These are phyloP conservation scores for Sungouiozyma ichnusensis DNA, from an alignment of 805 yeast species.

Conservation along the genomic window DNA sequence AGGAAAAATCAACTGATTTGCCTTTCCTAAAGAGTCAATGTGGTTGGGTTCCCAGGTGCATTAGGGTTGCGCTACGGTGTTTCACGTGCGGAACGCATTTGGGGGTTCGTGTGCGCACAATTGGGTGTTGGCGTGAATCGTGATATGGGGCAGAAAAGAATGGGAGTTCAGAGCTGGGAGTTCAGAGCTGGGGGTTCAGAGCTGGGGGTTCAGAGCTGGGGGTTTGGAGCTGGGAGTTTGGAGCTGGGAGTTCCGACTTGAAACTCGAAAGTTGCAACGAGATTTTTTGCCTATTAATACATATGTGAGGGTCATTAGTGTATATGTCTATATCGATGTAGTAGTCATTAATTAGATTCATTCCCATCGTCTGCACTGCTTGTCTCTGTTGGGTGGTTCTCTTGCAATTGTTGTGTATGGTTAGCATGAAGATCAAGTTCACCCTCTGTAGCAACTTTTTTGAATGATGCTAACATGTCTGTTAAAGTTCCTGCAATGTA, in stretches of 20 bases:
- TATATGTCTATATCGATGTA: neutral
- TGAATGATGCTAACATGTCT: conserved; percentile 46
- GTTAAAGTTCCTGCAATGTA: conserved; percentile 55
- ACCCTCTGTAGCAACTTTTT: conserved; percentile 9
- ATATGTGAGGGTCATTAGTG: neutral
- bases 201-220: too few relatives aligned
- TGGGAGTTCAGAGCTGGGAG: neutral
- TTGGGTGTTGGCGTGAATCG: too few relatives aligned
- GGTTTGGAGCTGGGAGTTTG: too few relatives aligned
- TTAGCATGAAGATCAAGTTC: neutral
- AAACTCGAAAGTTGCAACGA: too few relatives aligned
- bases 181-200: neutral
- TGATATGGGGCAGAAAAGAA: too few relatives aligned
- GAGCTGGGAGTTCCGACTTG: too few relatives aligned
- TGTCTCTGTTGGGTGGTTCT: too few relatives aligned
- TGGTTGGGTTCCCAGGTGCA: neutral
- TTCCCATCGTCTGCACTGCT: too few relatives aligned
- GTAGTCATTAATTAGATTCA: too few relatives aligned
- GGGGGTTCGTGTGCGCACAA: too few relatives aligned
- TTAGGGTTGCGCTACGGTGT: too few relatives aligned
- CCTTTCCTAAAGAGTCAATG: neutral
- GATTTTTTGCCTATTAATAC: neutral
- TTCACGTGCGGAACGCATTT: too few relatives aligned
- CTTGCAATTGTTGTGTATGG: neutral
- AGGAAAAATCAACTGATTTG: neutral